Conservation (phyloP, 352 stramenopile species). For the Globisporangium alternatum region DNA sequence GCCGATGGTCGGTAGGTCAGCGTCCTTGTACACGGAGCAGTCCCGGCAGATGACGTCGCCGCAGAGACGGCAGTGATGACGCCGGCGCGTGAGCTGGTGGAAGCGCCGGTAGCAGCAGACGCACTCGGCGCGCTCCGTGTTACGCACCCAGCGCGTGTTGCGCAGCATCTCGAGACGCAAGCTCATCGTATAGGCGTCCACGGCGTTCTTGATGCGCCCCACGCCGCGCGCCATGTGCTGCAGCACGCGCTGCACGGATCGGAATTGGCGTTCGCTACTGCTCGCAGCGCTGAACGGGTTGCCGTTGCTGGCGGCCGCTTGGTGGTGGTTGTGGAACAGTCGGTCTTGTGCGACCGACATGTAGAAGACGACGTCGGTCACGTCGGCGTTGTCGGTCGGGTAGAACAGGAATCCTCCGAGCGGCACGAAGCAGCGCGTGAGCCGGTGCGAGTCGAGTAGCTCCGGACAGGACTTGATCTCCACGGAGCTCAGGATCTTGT, state of each 20-base stretch:
- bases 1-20: conserved; percentile 61
- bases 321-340: background rate
- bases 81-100: conserved; percentile 55
- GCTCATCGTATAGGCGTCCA: conserved; percentile 63
- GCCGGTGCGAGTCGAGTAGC: conserved; percentile 53
- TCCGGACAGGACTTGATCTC: conserved; percentile 66
- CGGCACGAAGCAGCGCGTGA: conserved; percentile 56
- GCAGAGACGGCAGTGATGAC: conserved; percentile 77
- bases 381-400: conserved; percentile 47
- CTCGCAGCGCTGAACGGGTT: conserved; percentile 16
- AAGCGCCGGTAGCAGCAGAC: conserved; percentile 66
- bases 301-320: conserved; percentile 18
- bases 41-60: conserved; percentile 73
- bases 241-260: conserved; percentile 50
- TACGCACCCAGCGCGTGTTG: conserved; percentile 53
- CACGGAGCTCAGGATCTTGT: conserved; percentile 71
- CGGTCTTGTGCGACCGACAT: conserved; percentile 41
- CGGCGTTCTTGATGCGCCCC: conserved; percentile 47
- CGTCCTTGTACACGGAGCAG: conserved; percentile 71
- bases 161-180: conserved; percentile 52
- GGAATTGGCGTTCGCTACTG: conserved; percentile 60
- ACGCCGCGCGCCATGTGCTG: conserved; percentile 56
- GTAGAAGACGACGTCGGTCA: conserved; percentile 78
- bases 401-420: conserved; percentile 73
- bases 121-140: conserved; percentile 51